Percentiles rank a stretch among this genome's conserved stretches.
phyloP scores from a whole-genome alignment of 2,329 filamentous ascomycete species.

The Talaromyces sp. region DNA sequence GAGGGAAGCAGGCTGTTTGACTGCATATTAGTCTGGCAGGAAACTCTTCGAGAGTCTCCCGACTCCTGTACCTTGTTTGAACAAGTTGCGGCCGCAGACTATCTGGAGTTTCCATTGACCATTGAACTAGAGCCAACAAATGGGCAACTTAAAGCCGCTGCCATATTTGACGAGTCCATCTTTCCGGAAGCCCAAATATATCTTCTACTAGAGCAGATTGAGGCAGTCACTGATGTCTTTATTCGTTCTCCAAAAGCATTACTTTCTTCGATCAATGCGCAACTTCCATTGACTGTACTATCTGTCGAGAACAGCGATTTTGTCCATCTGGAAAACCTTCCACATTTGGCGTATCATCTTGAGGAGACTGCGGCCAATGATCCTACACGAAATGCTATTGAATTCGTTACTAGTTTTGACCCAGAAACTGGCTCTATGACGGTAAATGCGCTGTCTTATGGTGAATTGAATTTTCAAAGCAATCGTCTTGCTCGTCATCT shows the following conservation, averaged over 20 bases:
- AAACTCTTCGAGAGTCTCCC: conserved; percentile 53
- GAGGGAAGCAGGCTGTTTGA: conserved; percentile 65
- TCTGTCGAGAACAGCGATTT: conserved; percentile 51
- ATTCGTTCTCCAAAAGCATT: conserved; percentile 34
- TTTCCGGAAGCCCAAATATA: conserved; percentile 56
- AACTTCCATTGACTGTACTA: conserved; percentile 33
- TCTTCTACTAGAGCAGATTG: conserved; percentile 60
- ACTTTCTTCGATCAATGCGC: conserved; percentile 31
- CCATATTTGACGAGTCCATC: conserved; percentile 52
- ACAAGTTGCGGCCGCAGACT: conserved; percentile 62
- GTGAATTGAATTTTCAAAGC: conserved; percentile 58
- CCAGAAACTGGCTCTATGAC: conserved; percentile 28
- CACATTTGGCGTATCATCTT: conserved; percentile 53
- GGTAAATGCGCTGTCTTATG: conserved; percentile 57
- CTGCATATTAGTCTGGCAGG: conserved; percentile 78
- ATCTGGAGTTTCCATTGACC: conserved; percentile 70
- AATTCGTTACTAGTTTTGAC: conserved; percentile 56
- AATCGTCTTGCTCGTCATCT: conserved; percentile 63
- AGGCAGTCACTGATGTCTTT: conserved; percentile 48
- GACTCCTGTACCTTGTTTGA: conserved; percentile 43
- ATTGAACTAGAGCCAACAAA: conserved; percentile 68
- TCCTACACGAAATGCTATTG: conserved; percentile 59
- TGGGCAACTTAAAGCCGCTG: conserved; percentile 48
- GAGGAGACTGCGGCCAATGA: conserved; percentile 49
- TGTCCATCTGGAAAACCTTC: conserved; percentile 31